Base-by-base conservation (phyloP, 1,139 yeast species). In the Debaryomyces udenii region DNA sequence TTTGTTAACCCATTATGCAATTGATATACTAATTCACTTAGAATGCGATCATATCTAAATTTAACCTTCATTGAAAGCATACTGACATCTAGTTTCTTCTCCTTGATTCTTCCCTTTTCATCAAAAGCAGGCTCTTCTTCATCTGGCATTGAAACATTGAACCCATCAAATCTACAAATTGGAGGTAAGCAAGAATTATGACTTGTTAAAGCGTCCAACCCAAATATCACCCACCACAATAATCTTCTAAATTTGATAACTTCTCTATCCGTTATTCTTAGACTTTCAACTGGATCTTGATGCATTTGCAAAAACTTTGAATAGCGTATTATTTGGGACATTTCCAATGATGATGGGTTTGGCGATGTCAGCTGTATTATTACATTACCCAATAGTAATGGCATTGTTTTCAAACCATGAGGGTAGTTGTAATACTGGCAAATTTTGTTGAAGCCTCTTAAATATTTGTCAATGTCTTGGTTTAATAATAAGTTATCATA, bases 171-270 rank as follows among this genome's bases (percentile, higher is more conserved):
- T 46, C 68, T 68, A 44, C 83, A 77, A 24, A 78, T 70, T 1
- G 87, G 86, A 0, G 82, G 76, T 27, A 80, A 59, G 53, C 81
- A 76, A 40, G 78, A 74, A 48, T 80, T 80, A 46, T 79, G 76
- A 20, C 84, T 74, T 3, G 82, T 76, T 42, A 79, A 63, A 3
- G 80, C 75, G 54, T 81, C 87, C 41, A 81, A 61, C 13, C 80
- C 79, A 50, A 80, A 80, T 4, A 81, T 78, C 27, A 79, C 80
- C 85, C 86, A 81, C 86, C 86, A 81, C 13, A 81, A 55, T 40
- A 79, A 54, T 51, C 86, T 65, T 55, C 83, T 66, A 38, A 74
- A 67, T 44, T 78, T 80, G 3, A 80, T 70, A 9, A 73, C 66
- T 40, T 68, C 70, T 55, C 70, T 62, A 47, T 78, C 77, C 10